phyloP scores from a whole-genome alignment of 768 basidiomycete species.

The Dioszegia hungarica region DNA sequence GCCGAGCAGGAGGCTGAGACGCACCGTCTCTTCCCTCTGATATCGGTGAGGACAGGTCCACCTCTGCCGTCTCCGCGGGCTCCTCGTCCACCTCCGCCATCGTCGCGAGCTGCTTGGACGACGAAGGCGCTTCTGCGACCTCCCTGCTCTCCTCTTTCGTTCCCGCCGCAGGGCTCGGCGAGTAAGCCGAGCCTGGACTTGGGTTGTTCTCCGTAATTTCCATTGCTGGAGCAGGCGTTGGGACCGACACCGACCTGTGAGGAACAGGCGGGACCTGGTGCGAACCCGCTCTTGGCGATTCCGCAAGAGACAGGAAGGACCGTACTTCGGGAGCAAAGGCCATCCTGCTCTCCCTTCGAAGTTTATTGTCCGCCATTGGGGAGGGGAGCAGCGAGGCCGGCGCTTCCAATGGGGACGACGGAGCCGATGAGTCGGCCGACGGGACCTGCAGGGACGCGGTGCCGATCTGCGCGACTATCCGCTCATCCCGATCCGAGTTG shows the following conservation, averaged over 20 bases:
- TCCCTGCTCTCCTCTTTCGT: neutral
- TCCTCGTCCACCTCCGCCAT: slow-evolving; percentile 13
- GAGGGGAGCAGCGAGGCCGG: slow-evolving; percentile 27
- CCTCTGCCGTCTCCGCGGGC: neutral
- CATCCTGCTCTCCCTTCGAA: slow-evolving; percentile 32
- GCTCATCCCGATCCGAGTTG: slow-evolving; percentile 39
- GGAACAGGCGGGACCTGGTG: slow-evolving; percentile 9
- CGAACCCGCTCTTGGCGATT: slow-evolving; percentile 16
- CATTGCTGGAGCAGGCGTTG: neutral
- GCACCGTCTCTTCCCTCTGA: neutral
- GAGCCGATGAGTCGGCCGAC: slow-evolving; percentile 5
- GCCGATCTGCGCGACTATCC: neutral
- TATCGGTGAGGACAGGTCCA: neutral
- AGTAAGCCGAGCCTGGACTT: slow-evolving; percentile 35
- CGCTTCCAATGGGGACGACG: slow-evolving; percentile 12
- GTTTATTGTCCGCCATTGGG: slow-evolving; percentile 25
- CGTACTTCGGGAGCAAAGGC: slow-evolving; percentile 35
- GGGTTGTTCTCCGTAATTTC: neutral
- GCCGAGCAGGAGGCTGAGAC: neutral
- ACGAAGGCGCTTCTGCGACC: neutral
- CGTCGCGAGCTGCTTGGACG: slow-evolving; percentile 13
- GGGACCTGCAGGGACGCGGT: neutral
- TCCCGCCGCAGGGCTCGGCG: slow-evolving; percentile 9
- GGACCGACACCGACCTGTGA: neutral
- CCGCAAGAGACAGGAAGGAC: slow-evolving; percentile 30